phyloP scores from a whole-genome alignment of 352 stramenopile genomes.

The Plasmopara viticola region DNA sequence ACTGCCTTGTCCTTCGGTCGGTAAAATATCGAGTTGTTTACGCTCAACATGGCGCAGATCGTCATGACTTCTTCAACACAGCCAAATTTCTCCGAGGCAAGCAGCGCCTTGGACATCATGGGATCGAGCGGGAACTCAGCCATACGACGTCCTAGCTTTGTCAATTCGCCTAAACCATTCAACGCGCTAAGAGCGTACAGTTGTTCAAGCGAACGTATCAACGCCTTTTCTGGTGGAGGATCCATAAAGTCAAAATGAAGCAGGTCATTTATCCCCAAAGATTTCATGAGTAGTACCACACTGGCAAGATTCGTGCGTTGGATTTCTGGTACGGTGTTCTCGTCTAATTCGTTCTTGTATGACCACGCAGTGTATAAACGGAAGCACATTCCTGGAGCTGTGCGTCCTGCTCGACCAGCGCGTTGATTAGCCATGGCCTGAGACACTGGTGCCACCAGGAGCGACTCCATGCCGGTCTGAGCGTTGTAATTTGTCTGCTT shows the following conservation, averaged over 20 bases:
- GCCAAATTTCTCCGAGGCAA: conserved; percentile 89
- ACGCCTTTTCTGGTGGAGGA: conserved; percentile 94
- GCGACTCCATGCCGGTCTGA: conserved; percentile 97
- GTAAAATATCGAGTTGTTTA: conserved; percentile 99
- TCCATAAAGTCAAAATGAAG: conserved; percentile 99
- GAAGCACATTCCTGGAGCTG: conserved; percentile 98
- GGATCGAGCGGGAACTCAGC: conserved; percentile 94
- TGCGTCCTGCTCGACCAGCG: conserved; percentile 92
- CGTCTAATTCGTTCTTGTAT: conserved; percentile 98
- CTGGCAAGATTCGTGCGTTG: conserved; percentile 92
- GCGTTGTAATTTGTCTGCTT: conserved; percentile 99
- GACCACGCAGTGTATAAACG: conserved; percentile 98
- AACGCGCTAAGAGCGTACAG: conserved; percentile 98
- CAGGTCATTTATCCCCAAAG: conserved; percentile 98
- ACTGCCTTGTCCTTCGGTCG: conserved; percentile 98
- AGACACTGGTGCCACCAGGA: conserved; percentile 97
- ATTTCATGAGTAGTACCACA: conserved; percentile 99
- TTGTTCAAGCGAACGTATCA: conserved; percentile 97
- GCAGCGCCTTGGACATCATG: conserved; percentile 92
- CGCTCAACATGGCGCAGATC: conserved; percentile 96
- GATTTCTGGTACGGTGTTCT: conserved; percentile 99
- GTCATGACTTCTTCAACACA: conserved; percentile 94
- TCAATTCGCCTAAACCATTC: conserved; percentile 98
- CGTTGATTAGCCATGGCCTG: conserved; percentile 97
- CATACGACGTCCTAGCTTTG: conserved; percentile 93